Evolutionary conservation across 73 alveolate species (phyloP).

Genomic region (Paramecium primaurelia): DNA sequence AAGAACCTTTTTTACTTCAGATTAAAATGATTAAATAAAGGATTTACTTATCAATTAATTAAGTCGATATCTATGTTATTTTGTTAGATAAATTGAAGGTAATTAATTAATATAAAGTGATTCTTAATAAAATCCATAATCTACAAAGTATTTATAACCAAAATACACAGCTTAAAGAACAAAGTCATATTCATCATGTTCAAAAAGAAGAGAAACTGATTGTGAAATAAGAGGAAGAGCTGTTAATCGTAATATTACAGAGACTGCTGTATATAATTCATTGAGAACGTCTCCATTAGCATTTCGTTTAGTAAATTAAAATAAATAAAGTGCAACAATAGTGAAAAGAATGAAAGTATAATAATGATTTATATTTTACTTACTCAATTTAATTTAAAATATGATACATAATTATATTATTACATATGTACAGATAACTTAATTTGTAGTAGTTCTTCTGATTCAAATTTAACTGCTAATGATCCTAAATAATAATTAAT

Average conservation of each 20-base stretch:
- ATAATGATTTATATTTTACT: background rate
- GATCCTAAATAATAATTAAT: background rate
- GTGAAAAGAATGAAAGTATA: background rate
- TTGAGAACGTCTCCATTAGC: background rate
- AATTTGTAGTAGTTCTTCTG: background rate
- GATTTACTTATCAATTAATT: background rate
- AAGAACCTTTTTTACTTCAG: background rate
- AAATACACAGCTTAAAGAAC: background rate
- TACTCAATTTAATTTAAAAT: conserved; percentile 1
- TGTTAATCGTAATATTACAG: background rate
- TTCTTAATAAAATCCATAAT: background rate
- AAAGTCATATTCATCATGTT: background rate
- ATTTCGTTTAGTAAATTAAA: background rate
- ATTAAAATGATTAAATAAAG: background rate
- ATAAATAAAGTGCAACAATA: background rate
- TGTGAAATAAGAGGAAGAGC: background rate
- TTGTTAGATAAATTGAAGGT: background rate
- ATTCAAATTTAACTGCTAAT: background rate
- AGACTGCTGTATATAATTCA: background rate
- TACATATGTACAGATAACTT: background rate
- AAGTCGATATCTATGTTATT: background rate
- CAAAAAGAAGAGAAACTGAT: conserved; percentile 13
- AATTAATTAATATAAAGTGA: background rate
- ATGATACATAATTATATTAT: background rate
- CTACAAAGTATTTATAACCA: background rate